phyloP scores from a whole-genome alignment of 345 rosid species.

The Rhizophora apiculata region DNA sequence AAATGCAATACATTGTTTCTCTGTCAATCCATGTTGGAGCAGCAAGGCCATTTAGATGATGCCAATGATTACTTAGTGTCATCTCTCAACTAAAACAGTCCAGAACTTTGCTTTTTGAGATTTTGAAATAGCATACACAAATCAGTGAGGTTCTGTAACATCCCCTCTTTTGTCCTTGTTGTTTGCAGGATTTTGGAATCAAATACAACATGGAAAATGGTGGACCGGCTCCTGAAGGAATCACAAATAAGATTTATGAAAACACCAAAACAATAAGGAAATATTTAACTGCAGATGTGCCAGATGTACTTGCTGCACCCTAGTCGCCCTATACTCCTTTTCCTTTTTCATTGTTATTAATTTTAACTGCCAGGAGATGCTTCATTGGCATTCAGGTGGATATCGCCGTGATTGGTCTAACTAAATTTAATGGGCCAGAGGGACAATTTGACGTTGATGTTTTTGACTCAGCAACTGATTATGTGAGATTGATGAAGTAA shows the following conservation, averaged over 20 bases:
- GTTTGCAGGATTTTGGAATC: conserved; percentile 88
- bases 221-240: conserved; percentile 98
- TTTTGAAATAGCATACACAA: not conserved
- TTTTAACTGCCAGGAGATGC: not conserved
- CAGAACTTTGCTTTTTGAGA: not conserved
- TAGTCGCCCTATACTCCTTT: not conserved
- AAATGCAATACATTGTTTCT: not conserved
- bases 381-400: conserved; percentile 56
- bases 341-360: not conserved
- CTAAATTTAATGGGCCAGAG: conserved; percentile 71
- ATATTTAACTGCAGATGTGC: conserved; percentile 74
- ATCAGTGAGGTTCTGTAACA: not conserved
- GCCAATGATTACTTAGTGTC: not conserved
- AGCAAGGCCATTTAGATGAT: not conserved
- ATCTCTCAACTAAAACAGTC: not conserved
- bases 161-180: not conserved
- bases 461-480: conserved; percentile 84
- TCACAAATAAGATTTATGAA: conserved; percentile 91
- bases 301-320: conserved; percentile 47
- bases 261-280: conserved; percentile 89
- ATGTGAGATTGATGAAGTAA: conserved; percentile 89
- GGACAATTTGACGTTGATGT: conserved; percentile 93
- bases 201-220: conserved; percentile 99
- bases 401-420: conserved; percentile 59
- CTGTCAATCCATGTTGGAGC: not conserved